Conservation (phyloP, 371 early-diverging fungal species). For the Gilbertella persicaria region DNA sequence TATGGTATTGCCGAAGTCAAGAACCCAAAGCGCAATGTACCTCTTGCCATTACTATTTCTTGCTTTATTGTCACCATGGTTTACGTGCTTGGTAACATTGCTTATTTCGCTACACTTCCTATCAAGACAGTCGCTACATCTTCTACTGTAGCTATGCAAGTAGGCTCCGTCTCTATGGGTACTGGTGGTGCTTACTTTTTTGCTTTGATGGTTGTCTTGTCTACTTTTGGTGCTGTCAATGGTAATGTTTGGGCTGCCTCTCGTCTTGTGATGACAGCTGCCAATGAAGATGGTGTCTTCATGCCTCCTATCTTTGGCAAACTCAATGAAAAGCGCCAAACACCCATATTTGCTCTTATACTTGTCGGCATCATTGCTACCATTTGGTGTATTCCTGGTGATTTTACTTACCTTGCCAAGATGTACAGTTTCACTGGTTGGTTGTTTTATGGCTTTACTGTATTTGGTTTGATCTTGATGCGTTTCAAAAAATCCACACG, state of each 20-base stretch:
- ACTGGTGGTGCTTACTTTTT: constrained; percentile 51
- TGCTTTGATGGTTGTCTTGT: constrained; percentile 55
- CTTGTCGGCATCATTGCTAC: constrained; percentile 44
- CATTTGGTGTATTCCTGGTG: constrained; percentile 48
- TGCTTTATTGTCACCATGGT: constrained; percentile 49
- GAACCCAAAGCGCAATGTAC: constrained; percentile 54
- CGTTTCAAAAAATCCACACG: constrained; percentile 35
- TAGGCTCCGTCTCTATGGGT: constrained; percentile 56
- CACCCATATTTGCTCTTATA: constrained; percentile 47
- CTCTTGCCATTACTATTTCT: constrained; percentile 55
- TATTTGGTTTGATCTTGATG: constrained; percentile 37
- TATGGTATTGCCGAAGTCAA: constrained; percentile 64
- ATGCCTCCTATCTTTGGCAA: constrained; percentile 44
- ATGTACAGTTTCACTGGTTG: constrained; percentile 63
- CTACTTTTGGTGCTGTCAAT: constrained; percentile 46
- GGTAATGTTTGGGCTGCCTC: constrained; percentile 52
- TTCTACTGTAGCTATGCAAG: constrained; percentile 42
- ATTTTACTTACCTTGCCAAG: constrained; percentile 56
- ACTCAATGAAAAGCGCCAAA: constrained; percentile 31
- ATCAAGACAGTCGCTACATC: constrained; percentile 27
- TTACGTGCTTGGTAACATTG: constrained; percentile 62
- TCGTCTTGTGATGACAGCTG: constrained; percentile 39
- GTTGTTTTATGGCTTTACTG: constrained; percentile 54
- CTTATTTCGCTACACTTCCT: constrained; percentile 61
- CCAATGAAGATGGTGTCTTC: constrained; percentile 51